Evolutionary conservation across 345 rosid genomes (phyloP).

Genomic region (Cardiospermum halicacabum): DNA sequence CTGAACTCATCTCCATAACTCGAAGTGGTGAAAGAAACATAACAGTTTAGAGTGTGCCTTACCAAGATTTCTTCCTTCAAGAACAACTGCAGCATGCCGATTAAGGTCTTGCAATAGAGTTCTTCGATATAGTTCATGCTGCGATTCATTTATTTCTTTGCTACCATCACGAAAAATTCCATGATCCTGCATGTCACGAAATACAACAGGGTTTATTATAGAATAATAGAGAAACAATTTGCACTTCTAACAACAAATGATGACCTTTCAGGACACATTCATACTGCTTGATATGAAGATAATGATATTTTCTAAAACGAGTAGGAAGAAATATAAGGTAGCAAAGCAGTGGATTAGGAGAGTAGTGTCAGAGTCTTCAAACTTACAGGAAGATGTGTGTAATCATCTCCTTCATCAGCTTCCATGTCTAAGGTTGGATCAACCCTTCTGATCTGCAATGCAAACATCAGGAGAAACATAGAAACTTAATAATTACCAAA

Average conservation of each 20-base stretch:
- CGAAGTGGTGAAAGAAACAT: neutral
- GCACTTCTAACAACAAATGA: neutral
- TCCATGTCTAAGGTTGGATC: conserved; percentile 96
- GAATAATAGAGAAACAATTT: neutral
- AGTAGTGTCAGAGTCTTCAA: conserved; percentile 6
- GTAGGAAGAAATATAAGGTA: neutral
- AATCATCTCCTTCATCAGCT: conserved; percentile 95
- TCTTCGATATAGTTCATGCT: conserved; percentile 48
- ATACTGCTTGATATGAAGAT: neutral
- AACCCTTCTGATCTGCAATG: conserved; percentile 71
- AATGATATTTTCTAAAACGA: neutral
- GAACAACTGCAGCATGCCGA: conserved; percentile 90
- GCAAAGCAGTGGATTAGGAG: neutral
- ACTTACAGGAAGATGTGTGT: conserved; percentile 83
- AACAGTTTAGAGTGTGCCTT: conserved; percentile 18
- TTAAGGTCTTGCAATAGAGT: conserved; percentile 77
- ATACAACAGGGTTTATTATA: conserved; percentile 7
- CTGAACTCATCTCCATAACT: neutral
- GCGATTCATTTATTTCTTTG: conserved; percentile 52
- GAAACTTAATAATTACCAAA: neutral
- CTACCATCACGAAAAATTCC: conserved; percentile 69
- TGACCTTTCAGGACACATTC: conserved; percentile 2
- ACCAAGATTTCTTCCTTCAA: conserved; percentile 82
- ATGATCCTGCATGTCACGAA: conserved; percentile 51
- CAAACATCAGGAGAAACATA: conserved; percentile 9